Base-by-base conservation (phyloP, 75 land plant genomes). In the Gnetum montanum region DNA sequence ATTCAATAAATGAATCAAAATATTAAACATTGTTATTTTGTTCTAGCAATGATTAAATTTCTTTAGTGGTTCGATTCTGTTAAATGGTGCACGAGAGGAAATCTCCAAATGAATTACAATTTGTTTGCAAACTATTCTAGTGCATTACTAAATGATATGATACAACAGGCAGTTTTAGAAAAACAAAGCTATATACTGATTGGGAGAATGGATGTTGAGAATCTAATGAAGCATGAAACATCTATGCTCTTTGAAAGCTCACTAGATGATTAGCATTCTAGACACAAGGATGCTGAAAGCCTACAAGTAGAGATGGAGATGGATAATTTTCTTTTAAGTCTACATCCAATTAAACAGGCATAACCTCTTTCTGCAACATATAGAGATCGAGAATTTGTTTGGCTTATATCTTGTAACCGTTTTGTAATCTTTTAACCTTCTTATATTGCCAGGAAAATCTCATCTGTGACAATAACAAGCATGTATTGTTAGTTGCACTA, bases 371-470 rank as follows among this genome's bases (percentile, higher is more conserved):
- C n/a, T n/a, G n/a, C n/a, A n/a, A n/a, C n/a, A n/a, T n/a, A n/a
- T n/a, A n/a, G n/a, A n/a, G n/a, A n/a, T n/a, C n/a, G n/a, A n/a
- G n/a, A n/a, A n/a, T n/a, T n/a, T n/a, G n/a, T n/a, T n/a, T n/a
- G n/a, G n/a, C n/a, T n/a, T n/a, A n/a, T n/a, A n/a, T n/a, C n/a
- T n/a, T n/a, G n/a, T n/a, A n/a, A n/a, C n/a, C n/a, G n/a, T n/a
- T n/a, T n/a, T n/a, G n/a, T n/a, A n/a, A n/a, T n/a, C n/a, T n/a
- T n/a, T n/a, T n/a, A n/a, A n/a, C n/a, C n/a, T n/a, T n/a, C n/a
- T n/a, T n/a, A n/a, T n/a, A n/a, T n/a, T n/a, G n/a, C n/a, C 79
- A 94, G 98, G 98, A 89, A 27, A 84, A 94, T 58, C 67, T 94
- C 47, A 94, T 94, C 52, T 72, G 67, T 55, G 98, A 89, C 73